Base-by-base conservation (phyloP, 2,329 filamentous ascomycete species). In the Colletotrichum sp. region DNA sequence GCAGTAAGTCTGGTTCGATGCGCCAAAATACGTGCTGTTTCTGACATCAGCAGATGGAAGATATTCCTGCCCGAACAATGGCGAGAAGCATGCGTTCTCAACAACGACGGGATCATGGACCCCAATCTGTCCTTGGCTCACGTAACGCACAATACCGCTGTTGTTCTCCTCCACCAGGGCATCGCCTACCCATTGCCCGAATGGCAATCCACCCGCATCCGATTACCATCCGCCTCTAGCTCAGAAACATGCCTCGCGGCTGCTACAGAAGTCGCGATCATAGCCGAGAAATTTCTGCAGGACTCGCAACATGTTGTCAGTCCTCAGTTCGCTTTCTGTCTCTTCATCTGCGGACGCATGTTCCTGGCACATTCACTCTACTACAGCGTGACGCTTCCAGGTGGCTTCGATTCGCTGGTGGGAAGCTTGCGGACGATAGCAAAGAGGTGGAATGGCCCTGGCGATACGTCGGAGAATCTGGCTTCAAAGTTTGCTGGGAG, bases 41-140 rank as follows among this genome's bases (percentile, higher is more conserved):
- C 16, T 59, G 13, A 19, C 15, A 25, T 13, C 36, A 52, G 19
- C 29, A 86, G 85, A 63, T 88, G 87, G 87, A 88, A 88, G 72
- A 81, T 87, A 55, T 86, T 87, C 64, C 81, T 88, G 1, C 87
- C 87, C 1, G 83, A 84, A 61, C 83, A 83, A 69, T 88, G 87
- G 87, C 79, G 82, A 3, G 83, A 84, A 29, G 82, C 83, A 1
- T 85, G 86, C 29, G 86, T 85, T 8, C 78, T 86, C 3, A 86
- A 88, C 61, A 78, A 78, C 11, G 83, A 86, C 65, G 80, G 81
- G 19, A 80, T 80, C 12, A 85, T 89, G 82, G 87, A 89, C 70
- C 86, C 87, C 6, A 88, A 89, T 66, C 80, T 87, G 15, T 86
- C 85, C 0, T 78, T 87, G 4, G 85, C 86, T 1, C 86, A 87